A percentile compares a stretch with the other conserved stretches of the same genome.
phyloP scores from a whole-genome alignment of 352 stramenopile species.

The Globisporangium spiculum region DNA sequence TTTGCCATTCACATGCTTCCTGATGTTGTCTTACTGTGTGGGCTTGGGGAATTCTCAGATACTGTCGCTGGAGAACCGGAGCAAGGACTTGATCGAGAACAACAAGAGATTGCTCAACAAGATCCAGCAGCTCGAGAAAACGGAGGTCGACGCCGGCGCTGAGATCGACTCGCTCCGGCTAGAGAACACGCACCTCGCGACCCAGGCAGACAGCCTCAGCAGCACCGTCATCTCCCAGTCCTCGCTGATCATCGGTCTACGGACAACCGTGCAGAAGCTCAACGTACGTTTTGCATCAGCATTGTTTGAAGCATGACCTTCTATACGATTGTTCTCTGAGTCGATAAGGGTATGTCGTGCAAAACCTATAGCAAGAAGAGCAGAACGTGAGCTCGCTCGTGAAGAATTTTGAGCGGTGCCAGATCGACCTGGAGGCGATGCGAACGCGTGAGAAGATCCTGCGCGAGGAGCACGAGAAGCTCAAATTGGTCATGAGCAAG shows the following conservation, averaged over 20 bases:
- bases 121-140: slow-evolving; percentile 63
- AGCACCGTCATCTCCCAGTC: slow-evolving; percentile 58
- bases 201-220: slow-evolving; percentile 38
- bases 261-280: slow-evolving; percentile 48
- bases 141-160: slow-evolving; percentile 33
- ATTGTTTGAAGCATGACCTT: not conserved
- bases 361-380: slow-evolving; percentile 37
- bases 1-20: not conserved
- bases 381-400: slow-evolving; percentile 37
- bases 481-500: slow-evolving; percentile 35
- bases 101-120: slow-evolving; percentile 67
- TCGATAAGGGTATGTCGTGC: slow-evolving; percentile 4
- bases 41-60: slow-evolving; percentile 25
- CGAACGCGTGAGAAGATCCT: slow-evolving; percentile 50
- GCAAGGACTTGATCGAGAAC: slow-evolving; percentile 56
- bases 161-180: slow-evolving; percentile 33
- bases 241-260: slow-evolving; percentile 51
- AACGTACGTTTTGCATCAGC: slow-evolving; percentile 26
- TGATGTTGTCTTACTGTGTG: not conserved
- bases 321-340: not conserved
- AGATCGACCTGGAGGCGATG: slow-evolving; percentile 48
- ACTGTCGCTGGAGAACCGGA: slow-evolving; percentile 56
- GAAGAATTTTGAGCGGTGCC: slow-evolving; percentile 44
- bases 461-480: slow-evolving; percentile 46
- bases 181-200: slow-evolving; percentile 40